Conservation (phyloP, 1,139 yeast species). For the Lodderomyces elongisporus region DNA sequence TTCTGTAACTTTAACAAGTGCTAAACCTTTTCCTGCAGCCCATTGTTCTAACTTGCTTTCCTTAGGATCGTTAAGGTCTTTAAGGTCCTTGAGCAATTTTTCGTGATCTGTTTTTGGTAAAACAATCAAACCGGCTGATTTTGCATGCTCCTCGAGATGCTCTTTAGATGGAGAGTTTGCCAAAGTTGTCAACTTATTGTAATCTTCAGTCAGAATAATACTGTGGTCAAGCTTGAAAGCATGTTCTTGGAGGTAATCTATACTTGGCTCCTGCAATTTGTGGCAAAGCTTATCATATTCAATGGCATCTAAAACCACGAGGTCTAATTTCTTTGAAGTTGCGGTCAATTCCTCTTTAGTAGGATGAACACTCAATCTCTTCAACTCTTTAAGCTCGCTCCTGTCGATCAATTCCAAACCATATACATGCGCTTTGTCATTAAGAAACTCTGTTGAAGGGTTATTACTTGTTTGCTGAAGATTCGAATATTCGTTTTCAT, state of each 20-base stretch:
- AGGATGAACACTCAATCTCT: conserved; percentile 14
- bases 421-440: conserved; percentile 17
- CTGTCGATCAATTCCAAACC: conserved; percentile 16
- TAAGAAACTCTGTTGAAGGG: conserved; percentile 26
- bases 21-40: conserved; percentile 14
- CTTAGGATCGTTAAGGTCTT: conserved; percentile 24
- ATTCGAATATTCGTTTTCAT: conserved; percentile 16
- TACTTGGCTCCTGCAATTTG: conserved; percentile 15
- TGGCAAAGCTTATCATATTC: conserved; percentile 13
- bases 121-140: conserved; percentile 27
- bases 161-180: conserved; percentile 31
- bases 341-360: conserved; percentile 16
- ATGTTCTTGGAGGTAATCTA: conserved; percentile 19
- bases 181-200: conserved; percentile 22
- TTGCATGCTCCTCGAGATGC: conserved; percentile 31
- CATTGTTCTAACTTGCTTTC: conserved; percentile 14
- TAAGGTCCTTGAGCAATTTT: conserved; percentile 16
- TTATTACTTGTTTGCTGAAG: conserved; percentile 8
- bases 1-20: conserved; percentile 15
- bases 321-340: conserved; percentile 16
- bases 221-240: conserved; percentile 16
- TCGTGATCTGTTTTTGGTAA: conserved; percentile 22
- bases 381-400: conserved; percentile 18
- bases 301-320: conserved; percentile 12
- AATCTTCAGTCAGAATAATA: conserved; percentile 20